These are phyloP conservation scores for Fusarium zealandicum DNA, from an alignment of 2,329 filamentous ascomycete species.

Conservation along the genomic window DNA sequence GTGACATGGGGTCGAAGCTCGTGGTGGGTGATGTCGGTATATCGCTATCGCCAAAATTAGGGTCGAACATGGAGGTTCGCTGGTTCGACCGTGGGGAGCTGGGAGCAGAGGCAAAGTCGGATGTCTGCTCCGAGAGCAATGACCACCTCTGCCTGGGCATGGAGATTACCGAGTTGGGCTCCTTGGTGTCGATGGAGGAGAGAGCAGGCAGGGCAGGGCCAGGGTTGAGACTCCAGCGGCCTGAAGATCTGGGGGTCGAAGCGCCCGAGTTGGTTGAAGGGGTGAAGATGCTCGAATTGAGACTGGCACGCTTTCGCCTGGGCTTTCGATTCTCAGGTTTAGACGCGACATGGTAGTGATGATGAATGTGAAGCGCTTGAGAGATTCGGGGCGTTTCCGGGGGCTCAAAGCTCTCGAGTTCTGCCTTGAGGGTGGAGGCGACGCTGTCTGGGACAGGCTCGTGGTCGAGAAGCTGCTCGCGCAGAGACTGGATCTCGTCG, in stretches of 20 bases:
- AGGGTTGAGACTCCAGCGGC: slow-evolving; percentile 48
- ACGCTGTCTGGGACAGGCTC: slow-evolving; percentile 66
- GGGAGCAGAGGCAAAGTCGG: slow-evolving; percentile 74
- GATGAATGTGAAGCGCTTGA: slow-evolving; percentile 88
- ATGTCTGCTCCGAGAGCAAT: slow-evolving; percentile 59
- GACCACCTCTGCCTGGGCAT: slow-evolving; percentile 66
- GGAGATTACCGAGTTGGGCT: slow-evolving; percentile 60
- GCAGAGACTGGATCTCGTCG: slow-evolving; percentile 86
- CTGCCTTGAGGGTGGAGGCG: slow-evolving; percentile 70
- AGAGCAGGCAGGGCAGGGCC: slow-evolving; percentile 51
- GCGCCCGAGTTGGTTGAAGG: slow-evolving; percentile 54
- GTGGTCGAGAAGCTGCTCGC: slow-evolving; percentile 82
- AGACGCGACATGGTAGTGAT: slow-evolving; percentile 82
- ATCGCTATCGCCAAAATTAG: slow-evolving; percentile 64
- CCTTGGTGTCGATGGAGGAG: slow-evolving; percentile 52
- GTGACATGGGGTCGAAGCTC: slow-evolving; percentile 72
- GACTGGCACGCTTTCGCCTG: slow-evolving; percentile 75
- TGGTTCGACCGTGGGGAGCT: slow-evolving; percentile 82
- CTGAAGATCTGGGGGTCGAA: slow-evolving; percentile 51
- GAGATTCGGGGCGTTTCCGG: slow-evolving; percentile 50
- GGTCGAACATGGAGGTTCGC: slow-evolving; percentile 81
- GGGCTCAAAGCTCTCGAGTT: slow-evolving; percentile 64
- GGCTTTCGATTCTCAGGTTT: slow-evolving; percentile 68
- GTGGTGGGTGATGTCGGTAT: slow-evolving; percentile 85
- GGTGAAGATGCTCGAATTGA: slow-evolving; percentile 68